A percentile compares a stretch with the other conserved stretches of the same genome.
Conservation (phyloP, 768 basidiomycete genomes). For the Termitomyces sp. region DNA sequence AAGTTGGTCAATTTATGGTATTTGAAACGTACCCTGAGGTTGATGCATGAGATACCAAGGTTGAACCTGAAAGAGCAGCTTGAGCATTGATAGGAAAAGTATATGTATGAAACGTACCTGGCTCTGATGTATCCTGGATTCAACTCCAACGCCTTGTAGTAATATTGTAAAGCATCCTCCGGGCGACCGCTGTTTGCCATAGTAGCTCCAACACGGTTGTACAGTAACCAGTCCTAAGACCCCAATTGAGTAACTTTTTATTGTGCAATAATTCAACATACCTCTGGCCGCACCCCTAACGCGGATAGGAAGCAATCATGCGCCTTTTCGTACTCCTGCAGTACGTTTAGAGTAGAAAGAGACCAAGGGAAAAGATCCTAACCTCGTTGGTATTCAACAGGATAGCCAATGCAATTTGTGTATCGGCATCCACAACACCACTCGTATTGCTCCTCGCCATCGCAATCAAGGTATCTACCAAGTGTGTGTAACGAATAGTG, state of each 20-base stretch:
- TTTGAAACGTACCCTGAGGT: conserved; percentile 59
- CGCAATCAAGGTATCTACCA: conserved; percentile 77
- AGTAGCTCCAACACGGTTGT: conserved; percentile 92
- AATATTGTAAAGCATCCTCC: conserved; percentile 82
- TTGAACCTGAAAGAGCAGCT: conserved; percentile 66
- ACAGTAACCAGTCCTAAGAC: conserved; percentile 82
- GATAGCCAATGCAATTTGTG: conserved; percentile 92
- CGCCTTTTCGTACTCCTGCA: conserved; percentile 85
- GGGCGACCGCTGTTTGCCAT: conserved; percentile 86
- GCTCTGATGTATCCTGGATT: conserved; percentile 91
- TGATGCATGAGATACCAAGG: conserved; percentile 89
- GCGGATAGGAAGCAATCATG: conserved; percentile 94
- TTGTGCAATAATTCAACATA: conserved; percentile 28
- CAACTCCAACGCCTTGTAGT: conserved; percentile 79
- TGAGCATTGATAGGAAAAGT: neutral
- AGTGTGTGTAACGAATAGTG: conserved; percentile 39
- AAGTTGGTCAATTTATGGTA: neutral
- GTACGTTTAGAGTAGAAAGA: conserved; percentile 1
- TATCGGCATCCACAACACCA: conserved; percentile 82
- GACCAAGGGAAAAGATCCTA: conserved; percentile 6
- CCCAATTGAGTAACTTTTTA: neutral
- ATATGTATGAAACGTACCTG: conserved; percentile 40
- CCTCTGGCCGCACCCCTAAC: conserved; percentile 82
- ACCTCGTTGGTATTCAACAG: conserved; percentile 92
- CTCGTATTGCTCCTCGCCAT: conserved; percentile 65